Percentiles rank a stretch among this genome's conserved stretches.
Conservation (phyloP, 805 yeast genomes). For the Wickerhamiella kazuoi region DNA sequence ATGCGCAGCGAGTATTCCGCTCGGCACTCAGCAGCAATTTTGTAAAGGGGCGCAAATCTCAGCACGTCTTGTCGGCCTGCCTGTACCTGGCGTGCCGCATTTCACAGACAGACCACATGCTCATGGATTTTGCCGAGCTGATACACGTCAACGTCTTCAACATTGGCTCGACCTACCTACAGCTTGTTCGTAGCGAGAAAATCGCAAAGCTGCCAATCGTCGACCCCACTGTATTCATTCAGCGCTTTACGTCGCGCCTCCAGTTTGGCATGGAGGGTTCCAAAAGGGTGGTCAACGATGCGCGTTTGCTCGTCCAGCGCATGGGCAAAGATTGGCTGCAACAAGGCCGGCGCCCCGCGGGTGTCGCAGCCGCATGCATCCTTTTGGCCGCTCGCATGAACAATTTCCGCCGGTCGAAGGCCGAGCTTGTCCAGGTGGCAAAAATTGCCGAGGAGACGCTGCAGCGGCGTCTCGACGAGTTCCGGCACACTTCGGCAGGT, state of each 20-base stretch:
- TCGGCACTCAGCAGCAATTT: conserved; percentile 74
- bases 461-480: conserved; percentile 79
- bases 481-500: conserved; percentile 60
- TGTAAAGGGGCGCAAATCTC: conserved; percentile 94
- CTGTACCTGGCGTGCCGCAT: conserved; percentile 86
- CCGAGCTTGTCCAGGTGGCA: conserved; percentile 87
- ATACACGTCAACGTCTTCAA: conserved; percentile 84
- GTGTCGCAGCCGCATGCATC: conserved; percentile 93
- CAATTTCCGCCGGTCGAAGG: conserved; percentile 75
- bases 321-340: conserved; percentile 94
- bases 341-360: conserved; percentile 96
- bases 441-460: conserved; percentile 90
- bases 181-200: conserved; percentile 73
- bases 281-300: conserved; percentile 68
- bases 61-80: conserved; percentile 89
- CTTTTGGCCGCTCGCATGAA: conserved; percentile 93
- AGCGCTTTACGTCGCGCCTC: conserved; percentile 78
- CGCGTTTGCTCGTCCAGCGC: conserved; percentile 66
- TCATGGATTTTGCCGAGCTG: conserved; percentile 83
- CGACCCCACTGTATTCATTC: conserved; percentile 86
- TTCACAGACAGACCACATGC: conserved; percentile 82
- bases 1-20: conserved; percentile 79
- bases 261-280: conserved; percentile 50
- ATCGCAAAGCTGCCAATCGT: conserved; percentile 68
- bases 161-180: conserved; percentile 87